These are phyloP conservation scores for Leccinum longicurvipes DNA, from an alignment of 768 basidiomycete species.

Conservation along the genomic window DNA sequence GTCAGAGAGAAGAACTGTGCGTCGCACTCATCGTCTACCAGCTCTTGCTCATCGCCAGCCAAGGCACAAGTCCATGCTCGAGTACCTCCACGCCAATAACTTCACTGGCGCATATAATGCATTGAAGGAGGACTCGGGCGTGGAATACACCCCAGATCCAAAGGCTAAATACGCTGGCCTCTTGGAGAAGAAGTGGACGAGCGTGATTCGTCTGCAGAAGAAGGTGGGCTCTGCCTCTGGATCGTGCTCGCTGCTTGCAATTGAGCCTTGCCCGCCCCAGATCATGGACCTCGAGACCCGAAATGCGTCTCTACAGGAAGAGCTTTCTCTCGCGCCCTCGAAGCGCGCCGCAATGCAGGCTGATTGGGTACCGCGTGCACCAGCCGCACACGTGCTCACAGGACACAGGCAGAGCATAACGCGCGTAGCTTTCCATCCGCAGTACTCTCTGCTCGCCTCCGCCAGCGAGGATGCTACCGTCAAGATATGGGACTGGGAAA, in stretches of 20 bases:
- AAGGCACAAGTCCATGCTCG: slow-evolving; percentile 79
- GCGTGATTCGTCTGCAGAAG: slow-evolving; percentile 92
- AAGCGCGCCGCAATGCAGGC: slow-evolving; percentile 58
- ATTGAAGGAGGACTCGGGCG: slow-evolving; percentile 49
- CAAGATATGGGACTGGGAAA: slow-evolving; percentile 97
- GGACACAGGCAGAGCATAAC: slow-evolving; percentile 79
- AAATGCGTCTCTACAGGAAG: slow-evolving; percentile 76
- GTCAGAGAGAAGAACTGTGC: slow-evolving; percentile 47
- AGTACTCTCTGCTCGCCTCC: slow-evolving; percentile 77
- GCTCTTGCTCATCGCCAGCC: slow-evolving; percentile 14
- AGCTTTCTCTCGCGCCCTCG: slow-evolving; percentile 47
- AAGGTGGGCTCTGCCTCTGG: slow-evolving; percentile 52
- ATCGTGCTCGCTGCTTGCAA: not conserved
- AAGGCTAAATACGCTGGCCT: slow-evolving; percentile 84
- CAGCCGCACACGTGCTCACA: slow-evolving; percentile 72
- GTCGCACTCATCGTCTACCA: slow-evolving; percentile 18
- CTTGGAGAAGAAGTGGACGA: slow-evolving; percentile 97
- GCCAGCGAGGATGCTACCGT: slow-evolving; percentile 88
- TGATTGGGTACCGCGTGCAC: slow-evolving; percentile 88
- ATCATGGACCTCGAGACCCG: slow-evolving; percentile 94
- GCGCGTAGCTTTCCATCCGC: slow-evolving; percentile 81
- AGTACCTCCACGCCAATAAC: slow-evolving; percentile 68
- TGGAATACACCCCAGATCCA: slow-evolving; percentile 76
- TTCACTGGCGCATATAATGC: slow-evolving; percentile 62
- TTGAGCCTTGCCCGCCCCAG: slow-evolving; percentile 38